These are phyloP conservation scores for Rhynchosporium agropyri DNA, from an alignment of 2,329 filamentous ascomycete genomes.

Conservation along the genomic window DNA sequence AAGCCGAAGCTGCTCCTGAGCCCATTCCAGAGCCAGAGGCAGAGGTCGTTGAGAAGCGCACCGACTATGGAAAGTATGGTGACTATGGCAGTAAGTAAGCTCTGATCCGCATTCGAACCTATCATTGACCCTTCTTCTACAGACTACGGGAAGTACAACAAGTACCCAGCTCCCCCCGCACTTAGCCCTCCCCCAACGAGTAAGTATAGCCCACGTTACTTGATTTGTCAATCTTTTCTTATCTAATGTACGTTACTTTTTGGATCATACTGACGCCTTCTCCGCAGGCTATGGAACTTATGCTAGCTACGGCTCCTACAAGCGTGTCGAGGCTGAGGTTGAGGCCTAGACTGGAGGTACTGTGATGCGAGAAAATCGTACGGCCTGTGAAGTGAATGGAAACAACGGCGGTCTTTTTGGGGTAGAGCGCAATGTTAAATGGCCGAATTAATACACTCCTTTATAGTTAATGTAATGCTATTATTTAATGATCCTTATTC, in stretches of 20 bases:
- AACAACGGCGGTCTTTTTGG: background rate
- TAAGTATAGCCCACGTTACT: background rate
- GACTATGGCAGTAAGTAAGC: conserved; percentile 14
- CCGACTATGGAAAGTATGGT: conserved; percentile 27
- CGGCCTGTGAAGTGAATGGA: background rate
- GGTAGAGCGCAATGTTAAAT: background rate
- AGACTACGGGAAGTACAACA: conserved; percentile 16
- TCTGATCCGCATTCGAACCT: background rate
- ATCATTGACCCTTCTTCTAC: background rate
- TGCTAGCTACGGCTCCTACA: conserved; percentile 16
- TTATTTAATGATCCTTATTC: background rate
- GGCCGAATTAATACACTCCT: background rate
- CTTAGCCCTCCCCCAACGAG: conserved; percentile 10
- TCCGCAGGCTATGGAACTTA: conserved; percentile 12
- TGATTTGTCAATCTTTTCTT: background rate
- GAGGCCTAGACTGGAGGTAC: background rate
- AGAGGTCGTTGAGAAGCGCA: conserved; percentile 10
- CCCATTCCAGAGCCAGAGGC: conserved; percentile 14
- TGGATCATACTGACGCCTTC: background rate
- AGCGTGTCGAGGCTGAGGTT: conserved; percentile 11
- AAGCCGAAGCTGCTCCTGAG: conserved; percentile 16
- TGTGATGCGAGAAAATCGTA: background rate
- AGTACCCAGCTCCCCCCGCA: conserved; percentile 17
- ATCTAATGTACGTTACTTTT: background rate
- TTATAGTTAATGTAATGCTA: conserved; percentile 3